Percentiles rank a stretch among this genome's conserved stretches.
Evolutionary conservation across 2,329 filamentous ascomycete genomes (phyloP).

Genomic region (Microdochium paspali): DNA sequence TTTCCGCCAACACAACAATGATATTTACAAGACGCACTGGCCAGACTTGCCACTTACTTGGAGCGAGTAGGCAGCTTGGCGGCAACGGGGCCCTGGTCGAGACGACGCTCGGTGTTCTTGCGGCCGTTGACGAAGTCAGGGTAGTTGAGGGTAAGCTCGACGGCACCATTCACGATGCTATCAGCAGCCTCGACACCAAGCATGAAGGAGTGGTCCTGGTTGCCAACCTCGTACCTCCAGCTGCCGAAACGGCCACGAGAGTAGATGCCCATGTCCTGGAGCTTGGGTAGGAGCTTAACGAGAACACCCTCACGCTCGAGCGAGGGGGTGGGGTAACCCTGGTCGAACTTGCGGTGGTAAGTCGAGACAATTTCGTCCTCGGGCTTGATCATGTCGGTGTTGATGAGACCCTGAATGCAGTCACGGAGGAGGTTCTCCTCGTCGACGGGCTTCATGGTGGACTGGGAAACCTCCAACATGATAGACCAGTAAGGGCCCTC

Average conservation of each 20-base stretch:
- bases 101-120: slow-evolving; percentile 56
- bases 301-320: slow-evolving; percentile 94
- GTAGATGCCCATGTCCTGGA: slow-evolving; percentile 85
- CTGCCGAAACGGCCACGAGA: slow-evolving; percentile 94
- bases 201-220: slow-evolving; percentile 98
- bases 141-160: slow-evolving; percentile 92
- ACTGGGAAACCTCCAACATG: slow-evolving; percentile 98
- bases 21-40: neutral
- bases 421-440: slow-evolving; percentile 76
- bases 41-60: slow-evolving; percentile 4
- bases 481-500: slow-evolving; percentile 98
- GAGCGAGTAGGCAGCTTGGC: slow-evolving; percentile 26
- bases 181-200: slow-evolving; percentile 89
- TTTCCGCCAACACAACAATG: neutral
- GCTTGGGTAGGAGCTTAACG: slow-evolving; percentile 83
- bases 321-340: slow-evolving; percentile 92
- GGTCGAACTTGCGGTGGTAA: slow-evolving; percentile 96
- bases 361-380: slow-evolving; percentile 94
- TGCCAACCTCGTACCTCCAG: slow-evolving; percentile 93
- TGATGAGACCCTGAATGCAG: slow-evolving; percentile 91
- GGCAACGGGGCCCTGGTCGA: slow-evolving; percentile 34
- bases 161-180: slow-evolving; percentile 78
- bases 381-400: slow-evolving; percentile 91
- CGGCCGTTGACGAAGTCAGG: slow-evolving; percentile 87
- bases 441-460: slow-evolving; percentile 88